phyloP scores from a whole-genome alignment of 768 basidiomycete species.

The Serendipita sp. region DNA sequence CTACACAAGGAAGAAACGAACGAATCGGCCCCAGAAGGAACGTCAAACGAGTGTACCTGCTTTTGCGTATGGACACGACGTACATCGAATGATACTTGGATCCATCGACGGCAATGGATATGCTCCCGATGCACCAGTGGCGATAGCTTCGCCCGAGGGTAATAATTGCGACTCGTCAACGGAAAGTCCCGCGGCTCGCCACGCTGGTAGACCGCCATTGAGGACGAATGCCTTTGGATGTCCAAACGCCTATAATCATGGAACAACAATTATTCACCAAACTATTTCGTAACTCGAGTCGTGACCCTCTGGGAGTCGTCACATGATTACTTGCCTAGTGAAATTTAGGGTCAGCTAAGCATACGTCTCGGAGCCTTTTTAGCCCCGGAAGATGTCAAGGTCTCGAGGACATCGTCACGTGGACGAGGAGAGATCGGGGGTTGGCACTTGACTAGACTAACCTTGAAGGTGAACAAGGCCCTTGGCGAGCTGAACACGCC shows the following conservation, averaged over 20 bases:
- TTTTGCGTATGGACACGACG: conserved; percentile 8
- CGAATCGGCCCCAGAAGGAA: too few species aligned
- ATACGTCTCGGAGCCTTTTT: too few species aligned
- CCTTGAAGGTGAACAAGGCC: conserved; percentile 83
- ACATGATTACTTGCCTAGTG: too few species aligned
- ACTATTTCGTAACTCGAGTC: neutral
- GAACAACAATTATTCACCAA: neutral
- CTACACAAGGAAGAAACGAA: conserved; percentile 22
- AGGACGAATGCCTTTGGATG: conserved; percentile 75
- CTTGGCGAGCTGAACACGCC: conserved; percentile 89
- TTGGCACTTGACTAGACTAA: conserved; percentile 6
- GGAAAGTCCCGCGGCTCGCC: conserved; percentile 51
- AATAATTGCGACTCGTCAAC: conserved; percentile 23
- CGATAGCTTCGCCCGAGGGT: conserved; percentile 8
- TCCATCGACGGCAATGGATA: conserved; percentile 44
- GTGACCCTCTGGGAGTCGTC: neutral
- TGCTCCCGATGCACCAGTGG: conserved; percentile 15
- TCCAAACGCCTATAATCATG: conserved; percentile 41
- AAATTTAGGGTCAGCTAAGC: too few species aligned
- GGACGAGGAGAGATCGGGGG: too few species aligned
- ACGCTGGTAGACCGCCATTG: conserved; percentile 81
- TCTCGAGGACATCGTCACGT: neutral
- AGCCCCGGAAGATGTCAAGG: too few species aligned
- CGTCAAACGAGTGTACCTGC: neutral
- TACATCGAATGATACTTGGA: conserved; percentile 37